Base-by-base conservation (phyloP, 139 green algal genomes). In the Tetradesmus obliquus region DNA sequence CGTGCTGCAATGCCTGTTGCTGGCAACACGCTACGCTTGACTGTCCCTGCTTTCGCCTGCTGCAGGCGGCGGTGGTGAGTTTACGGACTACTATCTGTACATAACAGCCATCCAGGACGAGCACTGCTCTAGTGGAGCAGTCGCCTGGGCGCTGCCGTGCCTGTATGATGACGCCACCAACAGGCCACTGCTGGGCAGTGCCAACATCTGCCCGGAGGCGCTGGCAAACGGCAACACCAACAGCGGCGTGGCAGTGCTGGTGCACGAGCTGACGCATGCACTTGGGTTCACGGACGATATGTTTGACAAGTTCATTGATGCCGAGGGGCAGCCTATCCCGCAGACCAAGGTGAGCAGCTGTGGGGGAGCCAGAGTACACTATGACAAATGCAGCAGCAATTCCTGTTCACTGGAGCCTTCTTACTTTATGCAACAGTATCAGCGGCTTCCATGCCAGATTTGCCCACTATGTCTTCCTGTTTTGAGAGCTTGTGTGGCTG, bases 221-320 rank as follows among this genome's bases (percentile, higher is more conserved):
- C 84, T 94, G 86, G n/a, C 58, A 19, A 76, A 24, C 8, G 87
- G 53, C 60, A 79, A 20, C 82, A 62, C 81, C 32, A 90, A n/a
- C 66, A 76, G 66, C 66, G 85, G 92, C 7, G 91, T 92, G 17
- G 80, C 91, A 32, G 86, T 95, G 51, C 54, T 95, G 76, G 74
- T 93, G 79, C 93, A 95, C 72, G 93, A 95, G 93, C 87, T 95
- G n/a, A 92, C 93, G n/a, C 93, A 95, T 55, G 90, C 92, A 32
- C 88, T 95, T 79, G 80, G 69, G 1, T 87, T 87, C 19, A 90
- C 86, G 4, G 86, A 90, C 57, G 79, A 92, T n/a, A 88, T 86
- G 76, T 87, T 91, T 87, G 88, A 80, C 79, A 89, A 58, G 66
- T 96, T 96, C 88, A 94, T 93, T 15, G 83, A 92, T 15, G 80